Conservation (phyloP, 2,329 filamentous ascomycete genomes). For the Ophiobolus disseminans region DNA sequence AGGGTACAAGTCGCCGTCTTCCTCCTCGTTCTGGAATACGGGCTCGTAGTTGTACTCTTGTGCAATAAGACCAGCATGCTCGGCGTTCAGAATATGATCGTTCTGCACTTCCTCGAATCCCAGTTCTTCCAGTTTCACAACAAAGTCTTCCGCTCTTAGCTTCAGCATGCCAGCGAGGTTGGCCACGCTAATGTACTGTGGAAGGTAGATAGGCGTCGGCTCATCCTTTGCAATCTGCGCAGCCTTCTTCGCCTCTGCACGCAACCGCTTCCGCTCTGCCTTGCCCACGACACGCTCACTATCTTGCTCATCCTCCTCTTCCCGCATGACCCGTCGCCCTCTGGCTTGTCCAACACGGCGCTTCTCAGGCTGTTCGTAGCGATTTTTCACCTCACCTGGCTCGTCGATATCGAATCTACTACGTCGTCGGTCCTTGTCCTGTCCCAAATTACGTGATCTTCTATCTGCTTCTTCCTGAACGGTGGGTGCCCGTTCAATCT, state of each 20-base stretch:
- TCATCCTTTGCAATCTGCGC: conserved; percentile 36
- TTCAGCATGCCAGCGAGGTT: conserved; percentile 79
- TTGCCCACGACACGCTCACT: conserved; percentile 28
- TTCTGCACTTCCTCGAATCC: conserved; percentile 86
- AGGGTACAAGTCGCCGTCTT: conserved; percentile 75
- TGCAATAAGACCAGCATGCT: conserved; percentile 88
- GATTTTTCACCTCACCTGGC: conserved; percentile 28
- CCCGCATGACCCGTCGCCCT: conserved; percentile 30
- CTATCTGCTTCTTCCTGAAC: conserved; percentile 19
- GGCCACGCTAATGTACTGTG: conserved; percentile 89
- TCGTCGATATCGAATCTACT: conserved; percentile 36
- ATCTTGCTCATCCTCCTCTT: conserved; percentile 37
- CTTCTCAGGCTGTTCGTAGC: conserved; percentile 41
- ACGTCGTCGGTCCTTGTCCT: conserved; percentile 33
- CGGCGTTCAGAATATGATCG: conserved; percentile 87
- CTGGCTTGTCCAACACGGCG: conserved; percentile 27
- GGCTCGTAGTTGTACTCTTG: conserved; percentile 94
- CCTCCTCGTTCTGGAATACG: conserved; percentile 68
- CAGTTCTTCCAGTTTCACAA: conserved; percentile 80
- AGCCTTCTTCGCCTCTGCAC: conserved; percentile 45
- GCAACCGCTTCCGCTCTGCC: conserved; percentile 41
- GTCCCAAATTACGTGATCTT: conserved; percentile 25
- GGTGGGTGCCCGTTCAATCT: conserved; percentile 18
- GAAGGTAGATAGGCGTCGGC: conserved; percentile 69
- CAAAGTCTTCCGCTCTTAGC: conserved; percentile 73